Conservation (phyloP, 306 rosid species). For the cucumber (Cucumis sativus) region Cucumber_9930_V3 NC_026656.2:3079501-3080000, state of each 20-base stretch:
- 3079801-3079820: slow-evolving; percentile 65
- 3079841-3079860: slow-evolving; percentile 69
- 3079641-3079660: slow-evolving; percentile 71
- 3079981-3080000: too few species aligned
- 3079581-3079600: too few species aligned
- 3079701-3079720: slow-evolving; percentile 49
- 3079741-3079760: slow-evolving; percentile 60
- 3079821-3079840: slow-evolving; percentile 74
- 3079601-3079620: too few species aligned
- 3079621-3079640: slow-evolving; percentile 44
- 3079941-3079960: too few species aligned
- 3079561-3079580: too few species aligned
- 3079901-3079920: not conserved
- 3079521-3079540: too few species aligned
- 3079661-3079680: slow-evolving; percentile 70
- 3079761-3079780: slow-evolving; percentile 56
- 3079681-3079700: slow-evolving; percentile 52
- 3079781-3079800: slow-evolving; percentile 85
- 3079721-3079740: slow-evolving; percentile 52
- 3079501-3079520: too few species aligned
- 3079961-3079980: too few species aligned
- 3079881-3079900: slow-evolving; percentile 70
- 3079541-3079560: too few species aligned
- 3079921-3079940: too few species aligned
- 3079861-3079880: slow-evolving; percentile 63